Base-by-base conservation (phyloP, 768 basidiomycete species). In the Pluteus cervinus region DNA sequence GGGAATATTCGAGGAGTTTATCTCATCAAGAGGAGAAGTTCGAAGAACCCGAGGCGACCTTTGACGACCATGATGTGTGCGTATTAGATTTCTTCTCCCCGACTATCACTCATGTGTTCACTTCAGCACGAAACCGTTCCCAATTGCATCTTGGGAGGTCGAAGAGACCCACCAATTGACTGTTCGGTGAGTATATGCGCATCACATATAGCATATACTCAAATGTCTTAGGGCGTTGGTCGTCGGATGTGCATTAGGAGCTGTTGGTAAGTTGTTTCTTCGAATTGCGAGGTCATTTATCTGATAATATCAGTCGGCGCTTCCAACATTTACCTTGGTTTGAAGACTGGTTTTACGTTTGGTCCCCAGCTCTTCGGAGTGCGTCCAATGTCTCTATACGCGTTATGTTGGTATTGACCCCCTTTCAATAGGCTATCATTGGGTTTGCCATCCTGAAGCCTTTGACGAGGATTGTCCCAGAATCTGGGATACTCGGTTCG, bases 331-430 rank as follows among this genome's bases (percentile, higher is more conserved):
- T 81, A 83, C 52, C 72, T 81, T 15, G 76, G 81, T 25, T 54
- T 81, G 41, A 81, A 82, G 60, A 80, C 79, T 1, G 79, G 79
- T 16, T 79, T 77, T 52, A 78, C 75, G 2, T 79, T 81, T 52
- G 79, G 77, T 21, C 71, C 76, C 20, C 73, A 75, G 39, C 58
- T 78, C 6, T 81, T 81, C 43, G 78, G 76, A 42, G 72, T 71
- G 54, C 33, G 62, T 54, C 2, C n/a, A n/a, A n/a, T 4, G 1
- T 18, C 42, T 46, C 33, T 44, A n/a, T 12, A n/a, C 15, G 14
- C 29, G 22, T 20, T 45, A 17, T 32, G 40, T 12, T 8, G 35
- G 9, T 39, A 4, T 24, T 15, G 43, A n/a, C n/a, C n/a, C n/a
- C n/a, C n/a, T n/a, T n/a, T n/a, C n/a, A n/a, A n/a, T n/a, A 65